These are phyloP conservation scores for Coriaria nepalensis DNA, from an alignment of 306 rosid genomes.

Conservation along the genomic window DNA sequence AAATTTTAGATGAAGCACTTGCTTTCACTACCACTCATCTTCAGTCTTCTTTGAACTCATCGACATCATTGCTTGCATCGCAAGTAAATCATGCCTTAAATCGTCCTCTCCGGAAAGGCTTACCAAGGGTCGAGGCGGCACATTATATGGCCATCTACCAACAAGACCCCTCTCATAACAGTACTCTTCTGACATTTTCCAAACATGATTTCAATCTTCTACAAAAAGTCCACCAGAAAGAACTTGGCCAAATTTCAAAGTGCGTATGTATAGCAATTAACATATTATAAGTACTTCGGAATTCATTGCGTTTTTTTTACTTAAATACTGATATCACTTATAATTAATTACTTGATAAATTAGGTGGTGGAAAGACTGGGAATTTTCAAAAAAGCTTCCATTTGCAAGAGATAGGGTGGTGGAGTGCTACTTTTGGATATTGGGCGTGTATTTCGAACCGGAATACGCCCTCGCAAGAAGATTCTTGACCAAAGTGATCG, in stretches of 20 bases:
- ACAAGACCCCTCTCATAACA: slow-evolving; percentile 2
- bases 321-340: neutral
- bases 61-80: no score
- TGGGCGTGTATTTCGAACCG: neutral
- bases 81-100: slow-evolving; percentile 6
- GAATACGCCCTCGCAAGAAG: neutral
- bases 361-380: slow-evolving; percentile 3
- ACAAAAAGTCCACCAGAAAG: slow-evolving; percentile 7
- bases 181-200: slow-evolving; percentile 13
- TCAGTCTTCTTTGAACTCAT: neutral
- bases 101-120: slow-evolving; percentile 6
- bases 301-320: neutral
- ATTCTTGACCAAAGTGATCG: neutral
- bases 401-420: slow-evolving; percentile 5
- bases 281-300: neutral
- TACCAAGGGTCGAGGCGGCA: slow-evolving; percentile 9
- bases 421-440: neutral
- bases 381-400: neutral
- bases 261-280: neutral
- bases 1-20: slow-evolving; percentile 10
- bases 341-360: neutral
- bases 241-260: slow-evolving; percentile 3
- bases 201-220: slow-evolving; percentile 16
- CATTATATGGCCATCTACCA: slow-evolving; percentile 4
- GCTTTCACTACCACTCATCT: slow-evolving; percentile 9